phyloP scores from a whole-genome alignment of 306 rosid species.

The Hippophae gyantsensis region DNA sequence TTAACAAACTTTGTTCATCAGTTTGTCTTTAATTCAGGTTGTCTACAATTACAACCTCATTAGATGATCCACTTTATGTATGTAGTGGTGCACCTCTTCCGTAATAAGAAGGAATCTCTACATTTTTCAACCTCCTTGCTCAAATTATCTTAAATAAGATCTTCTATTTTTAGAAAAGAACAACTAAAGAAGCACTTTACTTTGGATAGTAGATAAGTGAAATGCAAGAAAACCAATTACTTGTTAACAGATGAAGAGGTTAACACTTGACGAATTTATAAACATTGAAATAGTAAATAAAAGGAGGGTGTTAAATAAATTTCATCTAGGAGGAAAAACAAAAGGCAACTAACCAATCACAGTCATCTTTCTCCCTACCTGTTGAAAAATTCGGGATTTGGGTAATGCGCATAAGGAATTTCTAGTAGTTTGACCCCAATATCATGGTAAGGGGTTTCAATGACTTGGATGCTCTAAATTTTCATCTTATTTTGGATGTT shows the following conservation, averaged over 20 bases:
- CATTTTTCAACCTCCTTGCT: no score
- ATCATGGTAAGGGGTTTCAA: constrained; percentile 19
- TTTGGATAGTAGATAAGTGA: no score
- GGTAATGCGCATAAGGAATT: constrained; percentile 40
- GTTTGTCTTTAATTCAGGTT: constrained; percentile 16
- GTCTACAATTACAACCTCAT: constrained; percentile 15
- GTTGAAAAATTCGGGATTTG: constrained; percentile 29
- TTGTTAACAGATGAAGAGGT: not conserved
- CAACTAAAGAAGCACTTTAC: no score
- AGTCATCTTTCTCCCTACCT: constrained; percentile 69
- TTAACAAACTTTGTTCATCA: no score
- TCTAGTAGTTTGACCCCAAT: constrained; percentile 26
- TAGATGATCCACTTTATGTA: constrained; percentile 19
- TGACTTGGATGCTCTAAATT: no score
- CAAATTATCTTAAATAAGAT: no score
- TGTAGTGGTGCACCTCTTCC: constrained; percentile 3
- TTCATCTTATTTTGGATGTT: no score
- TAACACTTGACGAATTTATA: constrained; percentile 1
- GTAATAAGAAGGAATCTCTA: no score
- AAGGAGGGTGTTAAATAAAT: not conserved
- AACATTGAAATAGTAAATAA: not conserved
- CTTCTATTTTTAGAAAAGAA: no score
- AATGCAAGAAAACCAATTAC: no score
- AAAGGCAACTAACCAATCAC: constrained; percentile 55
- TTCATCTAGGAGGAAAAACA: not conserved